A percentile compares a stretch with the other conserved stretches of the same genome.
Conservation (phyloP, 1,284 basidiomycete genomes). For the Rhodotorula sp. region DNA sequence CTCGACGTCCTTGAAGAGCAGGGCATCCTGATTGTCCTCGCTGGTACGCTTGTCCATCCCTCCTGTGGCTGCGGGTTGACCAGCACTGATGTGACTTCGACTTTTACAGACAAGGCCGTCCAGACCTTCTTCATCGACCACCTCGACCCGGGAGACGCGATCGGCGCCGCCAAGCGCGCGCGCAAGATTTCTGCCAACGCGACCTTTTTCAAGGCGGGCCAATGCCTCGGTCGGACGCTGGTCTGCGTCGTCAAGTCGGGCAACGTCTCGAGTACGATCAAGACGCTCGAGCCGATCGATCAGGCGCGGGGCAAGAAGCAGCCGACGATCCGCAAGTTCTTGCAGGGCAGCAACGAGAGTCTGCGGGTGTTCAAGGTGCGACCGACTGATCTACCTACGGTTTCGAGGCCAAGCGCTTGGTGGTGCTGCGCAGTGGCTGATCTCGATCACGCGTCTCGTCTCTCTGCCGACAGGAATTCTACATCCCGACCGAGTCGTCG, state of each 20-base stretch:
- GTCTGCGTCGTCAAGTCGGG: constrained; percentile 96
- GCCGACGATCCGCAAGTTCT: constrained; percentile 75
- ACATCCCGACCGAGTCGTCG: constrained; percentile 94
- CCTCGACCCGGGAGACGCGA: constrained; percentile 84
- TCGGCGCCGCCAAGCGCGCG: constrained; percentile 85
- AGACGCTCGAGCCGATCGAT: constrained; percentile 94
- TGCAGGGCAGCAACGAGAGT: constrained; percentile 93
- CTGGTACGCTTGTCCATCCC: constrained; percentile 58
- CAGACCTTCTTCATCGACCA: constrained; percentile 95
- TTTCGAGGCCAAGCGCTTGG: not conserved
- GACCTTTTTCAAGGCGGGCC: constrained; percentile 95
- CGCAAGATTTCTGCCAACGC: constrained; percentile 96
- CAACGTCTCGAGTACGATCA: constrained; percentile 88
- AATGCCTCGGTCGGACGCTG: constrained; percentile 88
- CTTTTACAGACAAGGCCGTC: constrained; percentile 56
- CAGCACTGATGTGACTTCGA: not conserved
- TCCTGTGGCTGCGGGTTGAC: not conserved
- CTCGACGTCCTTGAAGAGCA: constrained; percentile 97
- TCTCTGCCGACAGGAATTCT: constrained; percentile 65
- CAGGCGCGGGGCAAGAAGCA: constrained; percentile 74
- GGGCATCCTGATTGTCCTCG: constrained; percentile 89
- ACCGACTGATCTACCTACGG: constrained; percentile 26
- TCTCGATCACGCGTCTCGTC: not conserved
- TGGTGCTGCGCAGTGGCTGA: not conserved
- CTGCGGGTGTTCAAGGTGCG: constrained; percentile 86